Percentiles rank a stretch among this genome's conserved stretches.
Evolutionary conservation across 176 grass and related monocot genomes (phyloP).

Genomic region (Pharus latifolius): DNA sequence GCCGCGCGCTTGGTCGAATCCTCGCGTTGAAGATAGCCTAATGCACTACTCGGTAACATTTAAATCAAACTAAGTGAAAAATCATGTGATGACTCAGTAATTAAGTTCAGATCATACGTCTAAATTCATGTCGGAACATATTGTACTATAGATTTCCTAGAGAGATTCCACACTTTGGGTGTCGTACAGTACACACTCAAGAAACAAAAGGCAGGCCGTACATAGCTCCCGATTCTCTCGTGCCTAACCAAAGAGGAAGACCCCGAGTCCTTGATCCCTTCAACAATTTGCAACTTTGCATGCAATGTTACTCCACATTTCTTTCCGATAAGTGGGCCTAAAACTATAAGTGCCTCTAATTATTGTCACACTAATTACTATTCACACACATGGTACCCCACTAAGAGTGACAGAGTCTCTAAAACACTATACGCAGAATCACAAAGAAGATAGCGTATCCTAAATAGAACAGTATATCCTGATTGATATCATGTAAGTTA

Average conservation of each 20-base stretch:
- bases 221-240: slow-evolving; percentile 3
- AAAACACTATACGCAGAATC: background rate
- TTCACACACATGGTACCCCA: background rate
- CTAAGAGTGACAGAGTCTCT: background rate
- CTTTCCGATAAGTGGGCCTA: background rate
- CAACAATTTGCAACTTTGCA: background rate
- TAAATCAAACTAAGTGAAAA: no score
- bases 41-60: no score
- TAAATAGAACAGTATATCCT: no score
- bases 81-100: no score
- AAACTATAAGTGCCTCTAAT: background rate
- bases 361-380: background rate
- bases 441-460: background rate
- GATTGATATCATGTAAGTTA: no score
- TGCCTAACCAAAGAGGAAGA: background rate
- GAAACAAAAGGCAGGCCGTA: no score
- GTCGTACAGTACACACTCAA: background rate
- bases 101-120: no score
- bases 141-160: background rate
- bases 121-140: no score
- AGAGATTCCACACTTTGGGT: background rate
- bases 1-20: no score
- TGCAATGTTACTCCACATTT: background rate
- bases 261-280: background rate
- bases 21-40: no score